Evolutionary conservation across 75 land plant genomes (phyloP).

Genomic region (Sequoiadendron giganteum): DNA sequence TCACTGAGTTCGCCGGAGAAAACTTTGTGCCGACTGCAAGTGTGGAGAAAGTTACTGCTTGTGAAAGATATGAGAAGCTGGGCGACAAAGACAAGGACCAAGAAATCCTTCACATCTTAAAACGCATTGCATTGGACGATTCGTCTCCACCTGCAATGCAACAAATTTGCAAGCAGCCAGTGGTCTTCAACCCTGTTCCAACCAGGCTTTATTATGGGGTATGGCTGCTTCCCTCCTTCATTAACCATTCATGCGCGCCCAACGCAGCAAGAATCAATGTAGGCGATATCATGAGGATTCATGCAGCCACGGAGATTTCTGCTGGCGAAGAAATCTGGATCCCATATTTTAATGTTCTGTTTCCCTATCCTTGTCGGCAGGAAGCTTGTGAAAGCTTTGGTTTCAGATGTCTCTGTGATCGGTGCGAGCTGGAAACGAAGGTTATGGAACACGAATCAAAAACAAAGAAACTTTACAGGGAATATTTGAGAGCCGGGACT

Average conservation of each 20-base stretch:
- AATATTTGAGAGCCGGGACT: not conserved
- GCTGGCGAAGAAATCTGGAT: constrained; percentile 6
- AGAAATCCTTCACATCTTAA: not conserved
- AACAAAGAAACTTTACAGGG: not conserved
- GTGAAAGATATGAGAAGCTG: too few species aligned
- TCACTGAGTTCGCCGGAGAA: not conserved
- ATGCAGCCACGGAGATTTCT: not conserved
- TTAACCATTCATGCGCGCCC: constrained; percentile 13
- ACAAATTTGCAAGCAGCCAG: not conserved
- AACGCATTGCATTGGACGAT: not conserved
- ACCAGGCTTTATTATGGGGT: not conserved
- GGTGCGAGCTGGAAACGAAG: not conserved
- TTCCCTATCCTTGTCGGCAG: not conserved
- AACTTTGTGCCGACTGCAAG: not conserved
- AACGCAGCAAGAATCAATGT: not conserved
- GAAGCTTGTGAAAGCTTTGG: not conserved
- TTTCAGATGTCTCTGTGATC: not conserved
- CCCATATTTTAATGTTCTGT: not conserved
- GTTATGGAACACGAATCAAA: not conserved
- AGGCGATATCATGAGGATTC: not conserved
- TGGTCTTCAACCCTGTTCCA: not conserved
- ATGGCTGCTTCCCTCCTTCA: constrained; percentile 4
- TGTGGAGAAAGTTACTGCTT: not conserved
- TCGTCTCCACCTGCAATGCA: not conserved
- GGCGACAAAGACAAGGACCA: not conserved